phyloP scores from a whole-genome alignment of 805 yeast genomes.

The Sungouiozyma intestinalis region DNA sequence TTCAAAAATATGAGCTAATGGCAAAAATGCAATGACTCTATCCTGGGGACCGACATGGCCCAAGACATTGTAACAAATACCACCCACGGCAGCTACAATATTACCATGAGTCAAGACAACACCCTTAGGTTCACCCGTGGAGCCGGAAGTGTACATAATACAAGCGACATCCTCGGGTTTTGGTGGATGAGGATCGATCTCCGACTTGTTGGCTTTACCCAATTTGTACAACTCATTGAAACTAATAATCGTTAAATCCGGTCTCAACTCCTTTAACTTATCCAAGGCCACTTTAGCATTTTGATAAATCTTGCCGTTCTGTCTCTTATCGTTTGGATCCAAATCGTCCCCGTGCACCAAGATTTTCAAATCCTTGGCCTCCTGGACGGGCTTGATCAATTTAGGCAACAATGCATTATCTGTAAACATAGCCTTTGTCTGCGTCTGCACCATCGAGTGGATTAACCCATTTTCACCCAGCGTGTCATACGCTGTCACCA shows the following conservation, averaged over 20 bases:
- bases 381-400: constrained; percentile 61
- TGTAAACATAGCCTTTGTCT: constrained; percentile 66
- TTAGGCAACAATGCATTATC: constrained; percentile 64
- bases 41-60: constrained; percentile 48
- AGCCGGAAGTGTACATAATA: constrained; percentile 64
- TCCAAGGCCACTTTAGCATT: constrained; percentile 48
- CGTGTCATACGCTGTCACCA: constrained; percentile 96
- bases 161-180: constrained; percentile 43
- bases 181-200: constrained; percentile 35
- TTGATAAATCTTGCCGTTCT: constrained; percentile 47
- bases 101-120: constrained; percentile 54
- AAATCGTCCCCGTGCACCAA: constrained; percentile 63
- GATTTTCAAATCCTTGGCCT: constrained; percentile 49
- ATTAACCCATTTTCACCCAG: constrained; percentile 81
- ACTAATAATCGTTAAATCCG: constrained; percentile 60
- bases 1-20: constrained; percentile 94
- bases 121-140: constrained; percentile 74
- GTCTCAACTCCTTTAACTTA: constrained; percentile 52
- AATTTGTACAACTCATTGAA: constrained; percentile 53
- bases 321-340: constrained; percentile 50
- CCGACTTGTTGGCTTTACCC: constrained; percentile 43
- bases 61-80: constrained; percentile 55
- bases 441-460: constrained; percentile 78
- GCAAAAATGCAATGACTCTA: constrained; percentile 77
- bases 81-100: constrained; percentile 77